A percentile compares a stretch with the other conserved stretches of the same genome.
phyloP scores from a whole-genome alignment of 768 basidiomycete species.

The Kwoniella sp. region DNA sequence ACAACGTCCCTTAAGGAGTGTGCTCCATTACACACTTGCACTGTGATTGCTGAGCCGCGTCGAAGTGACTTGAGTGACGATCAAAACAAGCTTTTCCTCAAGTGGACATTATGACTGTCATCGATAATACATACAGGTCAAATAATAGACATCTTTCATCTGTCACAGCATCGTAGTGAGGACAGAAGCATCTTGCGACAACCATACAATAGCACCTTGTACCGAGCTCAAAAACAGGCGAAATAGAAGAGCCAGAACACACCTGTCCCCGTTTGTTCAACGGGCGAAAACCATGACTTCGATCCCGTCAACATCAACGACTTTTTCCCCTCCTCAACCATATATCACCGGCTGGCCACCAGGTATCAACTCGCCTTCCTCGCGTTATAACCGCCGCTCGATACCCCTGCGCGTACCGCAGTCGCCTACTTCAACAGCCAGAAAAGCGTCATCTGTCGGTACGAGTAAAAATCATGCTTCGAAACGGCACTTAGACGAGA shows the following conservation, averaged over 20 bases:
- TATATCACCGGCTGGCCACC: background rate
- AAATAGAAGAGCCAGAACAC: background rate
- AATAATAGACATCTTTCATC: too few relatives aligned
- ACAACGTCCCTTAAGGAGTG: too few relatives aligned
- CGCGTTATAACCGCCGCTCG: background rate
- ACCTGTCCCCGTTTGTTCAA: background rate
- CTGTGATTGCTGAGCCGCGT: background rate
- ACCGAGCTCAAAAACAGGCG: background rate
- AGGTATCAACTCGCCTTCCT: background rate
- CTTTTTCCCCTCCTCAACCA: background rate
- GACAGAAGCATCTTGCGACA: background rate
- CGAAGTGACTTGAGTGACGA: background rate
- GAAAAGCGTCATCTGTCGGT: background rate
- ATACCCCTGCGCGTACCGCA: background rate
- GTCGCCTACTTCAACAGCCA: background rate
- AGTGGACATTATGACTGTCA: too few relatives aligned
- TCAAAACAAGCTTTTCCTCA: background rate
- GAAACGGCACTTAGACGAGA: background rate
- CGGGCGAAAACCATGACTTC: background rate
- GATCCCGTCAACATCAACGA: background rate
- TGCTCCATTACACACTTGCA: too few relatives aligned
- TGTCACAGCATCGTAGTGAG: background rate
- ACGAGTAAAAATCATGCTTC: background rate
- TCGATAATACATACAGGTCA: too few relatives aligned
- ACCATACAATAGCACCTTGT: background rate